Base-by-base conservation (phyloP, 768 basidiomycete species). In the Pleurotus giganteus region DNA sequence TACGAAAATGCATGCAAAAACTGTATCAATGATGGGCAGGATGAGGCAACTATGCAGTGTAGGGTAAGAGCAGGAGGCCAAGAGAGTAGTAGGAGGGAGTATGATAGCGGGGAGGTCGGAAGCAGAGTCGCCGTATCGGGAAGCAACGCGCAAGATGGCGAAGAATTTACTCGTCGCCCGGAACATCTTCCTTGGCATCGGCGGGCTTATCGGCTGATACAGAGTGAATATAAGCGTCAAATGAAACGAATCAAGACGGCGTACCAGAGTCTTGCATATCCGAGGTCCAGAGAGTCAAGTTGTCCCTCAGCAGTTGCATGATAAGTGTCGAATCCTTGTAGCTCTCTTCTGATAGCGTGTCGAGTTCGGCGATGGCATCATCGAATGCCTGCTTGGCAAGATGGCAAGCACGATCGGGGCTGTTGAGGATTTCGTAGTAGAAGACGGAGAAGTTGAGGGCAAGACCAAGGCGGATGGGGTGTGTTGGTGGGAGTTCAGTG, bases 351-450 rank as follows among this genome's bases (percentile, higher is more conserved):
- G 91, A 94, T 53, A 98, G 85, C 21, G 95, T 98, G 80, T 98
- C 95, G 66, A 98, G 92, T 77, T 98, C 95, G 62, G 95, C 94
- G 70, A 98, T 98, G 43, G 96, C 96, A 71, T 98, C 95, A 60
- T 98, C 95, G 73, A 98, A 98, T 6, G 96, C 95, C 74, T 97
- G 94, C 80, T 98, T 98, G 71, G 95, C 95, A 62, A 98, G 89
- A 69, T 95, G 92, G 80, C 95, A 97, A 49, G 96, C 96, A 73
- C 94, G 92, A 75, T 97, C 95, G 63, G 96, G 94, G 74, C 89
- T 91, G 85, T 97, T 97, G 73, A 97, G 87, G 71, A 98, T 97
- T 76, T 98, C 95, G 78, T 97, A 97, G 84, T 98, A 98, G 84
- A 98, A 98, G 47, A 98, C 95, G 52, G 94, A 97, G 85, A 98